Evolutionary conservation across 148 eudicot genomes (phyloP), one percentile per base, ranked within the genome.

Genomic region (Cornus suecica): DNA sequence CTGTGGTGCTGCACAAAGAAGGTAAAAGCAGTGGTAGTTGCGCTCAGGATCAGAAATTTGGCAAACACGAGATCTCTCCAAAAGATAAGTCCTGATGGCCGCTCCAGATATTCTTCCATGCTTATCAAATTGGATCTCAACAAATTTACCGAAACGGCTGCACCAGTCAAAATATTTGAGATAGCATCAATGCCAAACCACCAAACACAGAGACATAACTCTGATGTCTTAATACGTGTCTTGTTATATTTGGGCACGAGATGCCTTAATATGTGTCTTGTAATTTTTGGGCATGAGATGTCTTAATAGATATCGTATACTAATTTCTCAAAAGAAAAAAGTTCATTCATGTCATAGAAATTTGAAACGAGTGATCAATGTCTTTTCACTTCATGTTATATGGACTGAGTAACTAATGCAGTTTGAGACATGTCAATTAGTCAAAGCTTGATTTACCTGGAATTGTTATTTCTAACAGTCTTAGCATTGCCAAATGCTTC

Each of bases 401-500:
- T 67, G 37, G 31, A 4, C 23, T 64, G 20, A 6, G 56, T 41
- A 24, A 42, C 20, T 34, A 25, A 62, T 34, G 34, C 37, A 63
- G 56, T 26, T 68, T 28, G 37, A 1, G 23, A 60, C 45, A 32
- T 34, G 56, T 58, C 20, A 56, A 69, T 11, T 28, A 24, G 52
- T n/a, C 54, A 61, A 25, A 24, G 25, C 22, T 26, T 45, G 42
- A 7, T 0, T 84, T 74, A 93, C 99, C 99, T 96, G 84, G 99
- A 96, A 83, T 93, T 96, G 83, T 96, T 96, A 81, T 96, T 96
- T 86, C 99, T 87, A 75, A 96, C 99, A 78, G 98, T 96, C 75
- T 95, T 94, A 58, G 98, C 99, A 92, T 95, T 95, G 65, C 99
- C 99, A 84, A 95, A 95, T 70, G 97, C 99, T 88, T 95, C 99